Evolutionary conservation across 2,329 filamentous ascomycete genomes (phyloP).

Genomic region (Aquanectria penicillioides): DNA sequence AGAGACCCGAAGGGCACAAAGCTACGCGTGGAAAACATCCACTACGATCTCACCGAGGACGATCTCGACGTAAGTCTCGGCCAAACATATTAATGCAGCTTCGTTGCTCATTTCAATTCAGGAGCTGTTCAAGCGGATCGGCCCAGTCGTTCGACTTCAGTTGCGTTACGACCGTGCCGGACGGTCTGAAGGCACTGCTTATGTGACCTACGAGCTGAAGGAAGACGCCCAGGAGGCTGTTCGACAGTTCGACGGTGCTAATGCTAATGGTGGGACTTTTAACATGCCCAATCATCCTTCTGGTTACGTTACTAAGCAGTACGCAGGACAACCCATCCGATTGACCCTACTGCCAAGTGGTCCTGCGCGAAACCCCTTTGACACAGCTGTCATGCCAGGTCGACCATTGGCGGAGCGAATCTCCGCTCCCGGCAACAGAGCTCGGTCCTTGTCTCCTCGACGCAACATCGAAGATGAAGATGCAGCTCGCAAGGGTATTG

Average conservation of each 20-base stretch:
- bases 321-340: constrained; percentile 79
- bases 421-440: constrained; percentile 64
- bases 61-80: constrained; percentile 74
- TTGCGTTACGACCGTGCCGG: constrained; percentile 88
- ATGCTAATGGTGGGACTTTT: constrained; percentile 74
- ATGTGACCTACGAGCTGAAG: constrained; percentile 78
- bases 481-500: constrained; percentile 73
- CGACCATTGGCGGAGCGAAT: constrained; percentile 70
- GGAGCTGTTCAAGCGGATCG: constrained; percentile 85
- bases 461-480: constrained; percentile 62
- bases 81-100: neutral
- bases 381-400: constrained; percentile 63
- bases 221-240: constrained; percentile 80
- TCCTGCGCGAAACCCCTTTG: constrained; percentile 66
- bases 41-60: constrained; percentile 88
- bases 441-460: constrained; percentile 69
- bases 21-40: constrained; percentile 87
- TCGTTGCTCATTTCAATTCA: constrained; percentile 52
- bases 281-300: neutral
- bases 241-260: constrained; percentile 85
- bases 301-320: constrained; percentile 10
- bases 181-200: constrained; percentile 86
- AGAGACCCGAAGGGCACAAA: constrained; percentile 71
- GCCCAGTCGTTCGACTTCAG: constrained; percentile 73
- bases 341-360: constrained; percentile 75